Evolutionary conservation across 495 filamentous ascomycete species (phyloP).

Genomic region (Xylaria longipes): DNA sequence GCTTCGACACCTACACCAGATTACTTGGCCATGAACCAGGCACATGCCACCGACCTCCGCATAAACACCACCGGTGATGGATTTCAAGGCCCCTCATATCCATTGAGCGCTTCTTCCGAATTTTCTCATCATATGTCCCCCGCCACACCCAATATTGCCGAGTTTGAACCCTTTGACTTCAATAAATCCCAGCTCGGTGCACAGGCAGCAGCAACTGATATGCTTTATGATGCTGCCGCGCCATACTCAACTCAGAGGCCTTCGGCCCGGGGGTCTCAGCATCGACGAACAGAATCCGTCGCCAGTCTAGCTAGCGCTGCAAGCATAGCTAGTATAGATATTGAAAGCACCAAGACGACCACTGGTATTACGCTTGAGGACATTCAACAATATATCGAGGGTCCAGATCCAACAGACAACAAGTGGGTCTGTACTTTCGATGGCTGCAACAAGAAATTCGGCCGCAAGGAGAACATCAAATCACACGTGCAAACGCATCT

Average conservation of each 20-base stretch:
- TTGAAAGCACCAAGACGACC: constrained; percentile 60
- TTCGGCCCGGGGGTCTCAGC: constrained; percentile 44
- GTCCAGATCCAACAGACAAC: constrained; percentile 73
- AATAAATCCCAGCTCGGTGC: constrained; percentile 42
- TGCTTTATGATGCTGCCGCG: constrained; percentile 22
- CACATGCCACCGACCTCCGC: constrained; percentile 59
- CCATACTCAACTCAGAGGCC: constrained; percentile 27
- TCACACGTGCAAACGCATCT: constrained; percentile 97
- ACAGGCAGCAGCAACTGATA: background rate
- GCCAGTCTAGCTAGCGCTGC: constrained; percentile 57
- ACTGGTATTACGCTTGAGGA: constrained; percentile 89
- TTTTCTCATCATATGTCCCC: constrained; percentile 51
- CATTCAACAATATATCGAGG: constrained; percentile 82
- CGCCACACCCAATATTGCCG: constrained; percentile 41
- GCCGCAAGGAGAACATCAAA: constrained; percentile 95
- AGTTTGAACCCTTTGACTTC: constrained; percentile 41
- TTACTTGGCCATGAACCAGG: constrained; percentile 61
- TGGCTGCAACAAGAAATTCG: constrained; percentile 83
- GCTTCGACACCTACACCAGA: constrained; percentile 57
- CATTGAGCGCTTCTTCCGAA: constrained; percentile 33
- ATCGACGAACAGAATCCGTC: constrained; percentile 57
- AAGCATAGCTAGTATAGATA: constrained; percentile 62
- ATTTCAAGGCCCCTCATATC: constrained; percentile 30
- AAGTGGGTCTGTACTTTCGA: constrained; percentile 89
- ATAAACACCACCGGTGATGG: constrained; percentile 54